Base-by-base conservation (phyloP, 1,284 basidiomycete genomes). In the Cutaneotrichosporon dermatis region DNA sequence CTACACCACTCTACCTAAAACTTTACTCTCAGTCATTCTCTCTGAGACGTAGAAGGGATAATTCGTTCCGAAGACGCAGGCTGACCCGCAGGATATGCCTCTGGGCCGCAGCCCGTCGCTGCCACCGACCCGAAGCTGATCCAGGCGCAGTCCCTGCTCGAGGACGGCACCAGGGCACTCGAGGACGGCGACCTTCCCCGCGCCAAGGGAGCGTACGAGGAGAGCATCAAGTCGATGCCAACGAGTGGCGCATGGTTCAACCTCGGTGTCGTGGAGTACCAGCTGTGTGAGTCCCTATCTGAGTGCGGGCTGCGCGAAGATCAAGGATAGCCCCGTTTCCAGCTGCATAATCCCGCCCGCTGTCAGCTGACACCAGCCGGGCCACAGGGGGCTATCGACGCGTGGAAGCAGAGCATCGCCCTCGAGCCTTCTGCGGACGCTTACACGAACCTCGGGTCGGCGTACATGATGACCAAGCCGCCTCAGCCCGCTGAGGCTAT, bases 391-490 rank as follows among this genome's bases (percentile, higher is more conserved):
- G 91, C 91, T 15, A 93, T 94, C 59, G 79, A 83, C 46, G 86
- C 88, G 33, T 94, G 91, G 91, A 89, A 90, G 68, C 88, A 90
- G 70, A 90, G 88, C 3, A 89, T 93, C 63, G 78, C 83, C 35
- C 80, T 95, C 51, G 86, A 92, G 64, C 93, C 92, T 9, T 92
- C 88, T 65, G 83, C 93, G 2, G 92, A 96, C 74, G 88, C 92
- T 16, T 92, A 96, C 78, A 95, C 91, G 35, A 96, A 94, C 80
- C 81, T 97, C 44, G 93, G 93, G 45, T 93, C 89, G 69, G 93
- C 93, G 63, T 96, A 96, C 79, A 90, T 96, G 71, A 86, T 95
- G 72, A 89, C 89, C 54, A 84, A 85, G 73, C 86, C 89, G 54
- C 84, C 89, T 59, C 84, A 91, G 70, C 89, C 93, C 57, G 92